phyloP scores from a whole-genome alignment of 2,329 filamentous ascomycete species.

The Aspergillus sp. region DNA sequence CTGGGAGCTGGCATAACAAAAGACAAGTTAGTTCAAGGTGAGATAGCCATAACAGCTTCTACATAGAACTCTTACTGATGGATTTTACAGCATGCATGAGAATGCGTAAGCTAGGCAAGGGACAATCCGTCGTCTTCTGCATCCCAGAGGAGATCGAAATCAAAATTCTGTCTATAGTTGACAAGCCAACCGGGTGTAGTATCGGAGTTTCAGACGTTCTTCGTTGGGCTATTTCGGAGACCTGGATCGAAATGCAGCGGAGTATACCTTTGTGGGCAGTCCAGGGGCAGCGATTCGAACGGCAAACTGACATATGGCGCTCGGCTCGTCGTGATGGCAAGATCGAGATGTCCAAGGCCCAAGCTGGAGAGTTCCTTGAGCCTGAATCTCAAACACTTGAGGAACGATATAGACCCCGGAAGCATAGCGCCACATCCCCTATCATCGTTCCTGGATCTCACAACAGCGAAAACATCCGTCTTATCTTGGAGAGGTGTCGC shows the following conservation, averaged over 20 bases:
- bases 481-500: conserved; percentile 32
- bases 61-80: not conserved
- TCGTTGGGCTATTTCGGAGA: conserved; percentile 60
- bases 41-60: conserved; percentile 13
- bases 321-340: not conserved
- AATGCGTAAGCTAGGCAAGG: conserved; percentile 67
- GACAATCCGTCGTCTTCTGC: conserved; percentile 65
- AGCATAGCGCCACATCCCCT: not conserved
- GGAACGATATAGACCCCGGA: conserved; percentile 49
- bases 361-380: conserved; percentile 54
- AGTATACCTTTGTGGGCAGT: conserved; percentile 60
- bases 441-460: not conserved
- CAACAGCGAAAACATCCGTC: not conserved
- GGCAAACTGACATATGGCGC: conserved; percentile 41
- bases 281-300: conserved; percentile 56
- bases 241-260: conserved; percentile 50
- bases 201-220: conserved; percentile 59
- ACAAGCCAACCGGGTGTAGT: not conserved
- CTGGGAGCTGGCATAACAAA: conserved; percentile 66
- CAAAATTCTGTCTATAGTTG: conserved; percentile 46
- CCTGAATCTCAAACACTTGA: conserved; percentile 55
- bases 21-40: conserved; percentile 68
- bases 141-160: conserved; percentile 59
- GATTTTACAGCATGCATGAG: conserved; percentile 60
- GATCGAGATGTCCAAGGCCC: conserved; percentile 18